phyloP scores from a whole-genome alignment of 306 rosid species.

The Trichosanthes cucumerina region DNA sequence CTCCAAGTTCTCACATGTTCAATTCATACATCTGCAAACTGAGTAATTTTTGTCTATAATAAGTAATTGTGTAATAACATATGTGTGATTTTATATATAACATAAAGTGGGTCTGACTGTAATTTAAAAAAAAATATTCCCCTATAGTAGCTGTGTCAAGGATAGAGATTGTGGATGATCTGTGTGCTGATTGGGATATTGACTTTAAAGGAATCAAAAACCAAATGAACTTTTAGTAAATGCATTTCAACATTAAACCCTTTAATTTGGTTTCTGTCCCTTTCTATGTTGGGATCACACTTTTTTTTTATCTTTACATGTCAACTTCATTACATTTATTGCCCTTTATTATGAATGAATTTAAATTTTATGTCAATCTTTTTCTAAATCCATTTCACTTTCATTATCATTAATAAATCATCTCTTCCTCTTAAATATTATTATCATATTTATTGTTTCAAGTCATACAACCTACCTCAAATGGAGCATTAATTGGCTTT shows the following conservation, averaged over 20 bases:
- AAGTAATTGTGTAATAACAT: not conserved
- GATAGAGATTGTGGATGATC: not conserved
- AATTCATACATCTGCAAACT: too few relatives aligned
- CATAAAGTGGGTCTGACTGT: not conserved
- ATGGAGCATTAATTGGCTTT: not conserved
- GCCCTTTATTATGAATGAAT: not conserved
- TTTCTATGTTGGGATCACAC: not conserved
- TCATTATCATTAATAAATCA: not conserved
- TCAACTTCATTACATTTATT: conserved; percentile 7
- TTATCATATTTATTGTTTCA: not conserved
- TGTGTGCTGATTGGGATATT: not conserved
- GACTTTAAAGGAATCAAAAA: not conserved
- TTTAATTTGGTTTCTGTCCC: conserved; percentile 6
- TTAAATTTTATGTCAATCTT: not conserved
- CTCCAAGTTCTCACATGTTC: too few relatives aligned
- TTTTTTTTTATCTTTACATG: not conserved
- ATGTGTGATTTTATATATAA: not conserved
- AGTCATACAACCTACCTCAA: not conserved
- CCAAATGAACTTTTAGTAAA: not conserved
- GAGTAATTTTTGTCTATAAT: too few relatives aligned
- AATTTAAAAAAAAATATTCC: not conserved
- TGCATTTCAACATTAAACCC: not conserved
- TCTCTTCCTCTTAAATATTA: not conserved
- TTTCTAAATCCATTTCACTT: not conserved
- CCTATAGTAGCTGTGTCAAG: not conserved